Evolutionary conservation across 2,329 filamentous ascomycete species (phyloP).

Genomic region (Hymenoscyphus repandus): DNA sequence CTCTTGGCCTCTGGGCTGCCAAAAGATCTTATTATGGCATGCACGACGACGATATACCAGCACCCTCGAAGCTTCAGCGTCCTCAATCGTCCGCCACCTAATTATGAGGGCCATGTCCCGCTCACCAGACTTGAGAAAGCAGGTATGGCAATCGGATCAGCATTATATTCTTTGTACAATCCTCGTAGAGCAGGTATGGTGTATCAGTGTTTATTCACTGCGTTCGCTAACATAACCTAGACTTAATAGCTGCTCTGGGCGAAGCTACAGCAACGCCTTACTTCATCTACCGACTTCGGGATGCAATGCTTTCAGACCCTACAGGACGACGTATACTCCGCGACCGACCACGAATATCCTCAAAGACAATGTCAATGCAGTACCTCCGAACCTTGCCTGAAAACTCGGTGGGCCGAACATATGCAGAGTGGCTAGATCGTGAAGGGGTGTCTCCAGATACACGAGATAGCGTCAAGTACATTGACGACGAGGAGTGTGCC

Average conservation of each 20-base stretch:
- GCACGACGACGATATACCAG: neutral
- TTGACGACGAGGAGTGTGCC: conserved; percentile 91
- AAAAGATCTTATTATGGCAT: conserved; percentile 1
- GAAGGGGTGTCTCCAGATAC: conserved; percentile 94
- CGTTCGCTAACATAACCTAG: conserved; percentile 39
- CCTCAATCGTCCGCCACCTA: conserved; percentile 49
- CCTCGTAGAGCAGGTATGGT: conserved; percentile 69
- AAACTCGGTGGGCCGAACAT: conserved; percentile 74
- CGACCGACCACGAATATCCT: conserved; percentile 83
- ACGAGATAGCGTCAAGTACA: conserved; percentile 74
- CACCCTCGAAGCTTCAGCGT: conserved; percentile 5
- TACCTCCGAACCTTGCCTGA: conserved; percentile 63
- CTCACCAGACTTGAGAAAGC: conserved; percentile 73
- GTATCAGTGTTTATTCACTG: neutral
- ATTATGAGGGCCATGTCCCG: conserved; percentile 89
- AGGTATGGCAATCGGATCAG: conserved; percentile 62
- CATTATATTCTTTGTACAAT: conserved; percentile 60
- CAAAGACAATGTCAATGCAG: conserved; percentile 56
- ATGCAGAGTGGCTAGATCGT: conserved; percentile 85
- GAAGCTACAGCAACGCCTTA: conserved; percentile 92
- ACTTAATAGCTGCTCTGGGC: conserved; percentile 90
- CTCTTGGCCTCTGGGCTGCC: conserved; percentile 3
- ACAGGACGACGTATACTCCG: conserved; percentile 89
- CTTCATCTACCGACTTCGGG: conserved; percentile 87
- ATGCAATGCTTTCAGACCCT: conserved; percentile 79